Base-by-base conservation (phyloP, 768 basidiomycete species). In the Boletus subcaerulescens region DNA sequence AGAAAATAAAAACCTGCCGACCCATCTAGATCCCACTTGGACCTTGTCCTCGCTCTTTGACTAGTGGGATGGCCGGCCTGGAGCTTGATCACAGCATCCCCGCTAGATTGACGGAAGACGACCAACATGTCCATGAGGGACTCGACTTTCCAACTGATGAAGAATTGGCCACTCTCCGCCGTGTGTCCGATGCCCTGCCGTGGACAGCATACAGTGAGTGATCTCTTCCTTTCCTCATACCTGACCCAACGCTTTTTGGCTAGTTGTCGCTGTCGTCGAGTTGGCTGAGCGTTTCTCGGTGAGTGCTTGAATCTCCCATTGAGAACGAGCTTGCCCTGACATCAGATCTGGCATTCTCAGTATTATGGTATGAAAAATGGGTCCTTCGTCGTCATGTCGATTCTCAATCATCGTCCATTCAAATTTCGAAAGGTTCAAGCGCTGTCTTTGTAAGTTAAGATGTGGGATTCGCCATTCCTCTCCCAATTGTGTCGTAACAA, bases 211-310 rank as follows among this genome's bases (percentile, higher is more conserved):
- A 81, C 65, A 54, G 56, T 65, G 32, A 41, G 60, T 40, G 29
- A n/a, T 31, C 10, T 36, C 20, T 39, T 44, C 4, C 13, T 31
- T 45, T 15, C 7, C 20, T 4, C 20, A 3, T 2, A 10, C 15
- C 12, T 13, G 35, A 49, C n/a, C 24, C 38, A 11, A 65, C 14
- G 46, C 22, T 24, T 47, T 26, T 29, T n/a, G 24, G 43, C 10
- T 49, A 86, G 84, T 85, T 48, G 84, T 89, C 48, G 86, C 84
- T 9, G 29, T 85, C 32, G 76, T 87, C 31, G 87, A 89, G 66
- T 69, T 87, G 39, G 85, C 84, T 4, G 89, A 90, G 63, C 83
- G 88, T 17, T 90, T 90, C 71, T 89, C 87, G 39, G 81, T 83
- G 57, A 44, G 77, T 66, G 12, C 20, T 45, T n/a, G 24, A 7